These are phyloP conservation scores for Naganishia friedmannii DNA, from an alignment of 768 basidiomycete genomes.

Conservation along the genomic window DNA sequence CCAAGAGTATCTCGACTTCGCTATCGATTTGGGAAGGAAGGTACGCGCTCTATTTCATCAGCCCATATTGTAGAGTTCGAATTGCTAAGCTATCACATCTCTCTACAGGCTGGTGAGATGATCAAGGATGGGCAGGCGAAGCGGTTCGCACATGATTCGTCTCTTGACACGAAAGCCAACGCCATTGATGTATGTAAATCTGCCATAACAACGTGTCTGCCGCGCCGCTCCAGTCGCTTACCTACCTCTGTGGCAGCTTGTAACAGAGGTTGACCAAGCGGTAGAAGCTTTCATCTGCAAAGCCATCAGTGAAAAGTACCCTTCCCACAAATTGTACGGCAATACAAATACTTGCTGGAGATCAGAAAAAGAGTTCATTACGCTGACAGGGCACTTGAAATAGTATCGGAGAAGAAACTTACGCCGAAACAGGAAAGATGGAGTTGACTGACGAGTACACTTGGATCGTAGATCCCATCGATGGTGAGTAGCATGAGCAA, in stretches of 20 bases:
- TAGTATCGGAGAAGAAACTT: slow-evolving; percentile 85
- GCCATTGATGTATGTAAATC: slow-evolving; percentile 14
- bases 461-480: slow-evolving; percentile 92
- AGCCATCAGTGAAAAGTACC: slow-evolving; percentile 66
- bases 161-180: slow-evolving; percentile 20
- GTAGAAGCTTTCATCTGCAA: slow-evolving; percentile 81
- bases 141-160: slow-evolving; percentile 55
- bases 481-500: slow-evolving; percentile 52
- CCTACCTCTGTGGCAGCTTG: slow-evolving; percentile 70
- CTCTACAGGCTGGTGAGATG: slow-evolving; percentile 33
- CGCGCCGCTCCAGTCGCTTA: slow-evolving; percentile 68
- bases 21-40: slow-evolving; percentile 25
- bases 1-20: slow-evolving; percentile 25
- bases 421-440: slow-evolving; percentile 52
- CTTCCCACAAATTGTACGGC: slow-evolving; percentile 64
- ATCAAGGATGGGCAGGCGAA: slow-evolving; percentile 66
- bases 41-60: slow-evolving; percentile 1
- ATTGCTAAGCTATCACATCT: background rate
- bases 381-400: background rate
- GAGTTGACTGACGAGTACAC: slow-evolving; percentile 82
- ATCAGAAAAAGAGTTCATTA: too few species aligned
- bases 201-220: background rate
- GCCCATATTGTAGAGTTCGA: background rate
- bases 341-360: too few species aligned
- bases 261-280: slow-evolving; percentile 88